Evolutionary conservation across 768 basidiomycete genomes (phyloP), one percentile per base, ranked within the genome.

Genomic region (Coprinellus micaceus): DNA sequence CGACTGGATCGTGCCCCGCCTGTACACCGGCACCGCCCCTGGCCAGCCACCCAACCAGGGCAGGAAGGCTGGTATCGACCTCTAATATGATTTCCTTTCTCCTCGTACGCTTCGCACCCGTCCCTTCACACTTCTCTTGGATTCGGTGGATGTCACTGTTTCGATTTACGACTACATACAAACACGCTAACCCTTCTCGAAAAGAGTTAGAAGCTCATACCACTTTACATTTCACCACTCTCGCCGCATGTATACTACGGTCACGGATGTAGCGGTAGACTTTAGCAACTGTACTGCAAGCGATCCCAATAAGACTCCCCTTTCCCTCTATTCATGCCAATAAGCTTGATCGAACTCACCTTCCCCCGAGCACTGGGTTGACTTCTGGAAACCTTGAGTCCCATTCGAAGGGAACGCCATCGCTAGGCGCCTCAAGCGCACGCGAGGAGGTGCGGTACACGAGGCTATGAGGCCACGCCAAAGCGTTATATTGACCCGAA

Each of bases 1-100:
- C 58, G 70, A 78, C 64, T 81, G 79, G 79, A 67, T 69, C 22
- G 73, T 73, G 4, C 78, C 79, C 0, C 69, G 41, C 28, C 54
- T 56, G 25, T 33, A 50, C 53, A 54, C 43, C 28, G 53, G 50
- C 36, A 49, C 19, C 28, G 47, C 47, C 17, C 47, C 47, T 12
- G 47, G 47, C 47, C 47, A 49, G 28, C 47, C 47, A 49, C 47
- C 47, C 21, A 49, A 49, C 47, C 47, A 49, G 47, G 47, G 47
- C 15, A 49, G 47, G 47, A 49, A 49, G 47, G 1, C 24, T 13
- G 47, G 47, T 49, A 30, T 49, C 28, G 47, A 49, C 30, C 47
- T 49, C 21, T 49, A n/a, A 30, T 49, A 21, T 13, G 19, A 13
- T 30, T 49, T 21, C 17, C 30, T 49, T 11, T 49, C 17, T 37